Base-by-base conservation (phyloP, 495 filamentous ascomycete species). In the Neurospora tetraspora region DNA sequence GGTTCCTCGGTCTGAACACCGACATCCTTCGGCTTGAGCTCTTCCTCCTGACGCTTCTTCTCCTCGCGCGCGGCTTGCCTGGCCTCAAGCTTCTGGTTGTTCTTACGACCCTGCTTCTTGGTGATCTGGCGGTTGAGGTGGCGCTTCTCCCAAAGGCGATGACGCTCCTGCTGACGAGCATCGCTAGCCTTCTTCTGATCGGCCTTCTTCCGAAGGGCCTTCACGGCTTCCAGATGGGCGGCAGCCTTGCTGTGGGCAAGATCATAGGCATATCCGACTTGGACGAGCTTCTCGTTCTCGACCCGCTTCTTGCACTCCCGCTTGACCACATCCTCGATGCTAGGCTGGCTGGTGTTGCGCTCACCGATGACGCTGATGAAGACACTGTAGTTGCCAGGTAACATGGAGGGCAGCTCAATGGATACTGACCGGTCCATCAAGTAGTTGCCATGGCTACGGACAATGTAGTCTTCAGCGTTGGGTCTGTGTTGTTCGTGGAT, bases 181-280 rank as follows among this genome's bases (percentile, higher is more conserved):
- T 75, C 73, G 72, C 83, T 85, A 47, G 84, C 84, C 77, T 86
- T 86, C 80, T 85, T 83, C 73, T 84, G 82, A 70, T 85, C 83
- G 20, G 78, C 78, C 74, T 77, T 77, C 78, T 86, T 85, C 76
- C 85, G 83, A 39, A 84, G 77, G 74, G 80, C 88, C 85, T 80
- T 91, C 83, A 81, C 85, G 72, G 76, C 91, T 84, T 76, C 89
- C 20, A 93, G 84, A 36, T 92, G 87, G 4, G 82, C 81, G 5
- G 84, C 81, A 18, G 90, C 93, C 80, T 94, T 95, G 71, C 91
- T 93, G 78, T 97, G 92, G 1, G 94, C 93, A n/a, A 97, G 83
- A 78, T 97, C 94, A 73, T 97, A 97, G 3, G 91, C 91, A 39
- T 91, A 88, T 14, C 94, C 94, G 3, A 96, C 90, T 75, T 93